These are phyloP conservation scores for Globisporangium heterothallicum DNA, from an alignment of 352 stramenopile genomes.

Conservation along the genomic window DNA sequence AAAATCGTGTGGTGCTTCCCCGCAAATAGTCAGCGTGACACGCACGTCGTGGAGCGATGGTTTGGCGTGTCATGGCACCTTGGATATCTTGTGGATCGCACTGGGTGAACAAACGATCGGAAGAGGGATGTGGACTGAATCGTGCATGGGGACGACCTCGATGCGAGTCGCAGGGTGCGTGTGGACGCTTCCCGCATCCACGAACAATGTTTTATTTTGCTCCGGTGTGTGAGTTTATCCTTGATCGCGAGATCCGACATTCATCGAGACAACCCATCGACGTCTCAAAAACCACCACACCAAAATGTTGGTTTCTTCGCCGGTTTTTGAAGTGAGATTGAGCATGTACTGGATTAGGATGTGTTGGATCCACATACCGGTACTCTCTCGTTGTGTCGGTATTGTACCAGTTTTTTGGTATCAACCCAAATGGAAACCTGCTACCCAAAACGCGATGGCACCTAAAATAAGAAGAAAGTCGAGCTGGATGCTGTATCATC, in stretches of 20 bases:
- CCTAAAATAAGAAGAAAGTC: too few species aligned
- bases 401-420: background rate
- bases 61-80: conserved; percentile 1
- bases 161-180: too few species aligned
- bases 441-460: too few species aligned
- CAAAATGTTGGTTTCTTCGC: background rate
- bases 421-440: too few species aligned
- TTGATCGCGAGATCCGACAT: too few species aligned
- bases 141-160: too few species aligned
- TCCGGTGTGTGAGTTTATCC: too few species aligned
- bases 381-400: background rate
- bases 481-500: too few species aligned
- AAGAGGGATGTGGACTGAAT: background rate
- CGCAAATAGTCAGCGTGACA: conserved; percentile 1
- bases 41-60: conserved; percentile 6
- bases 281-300: too few species aligned
- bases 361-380: background rate
- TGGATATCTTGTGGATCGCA: background rate
- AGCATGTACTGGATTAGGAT: background rate
- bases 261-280: too few species aligned
- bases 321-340: background rate
- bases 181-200: too few species aligned
- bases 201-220: too few species aligned
- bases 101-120: background rate
- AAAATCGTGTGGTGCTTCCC: conserved; percentile 3